Evolutionary conservation across 2,329 filamentous ascomycete genomes (phyloP), one percentile per base, ranked within the genome.

Genomic region (Ophiostoma ulmi): DNA sequence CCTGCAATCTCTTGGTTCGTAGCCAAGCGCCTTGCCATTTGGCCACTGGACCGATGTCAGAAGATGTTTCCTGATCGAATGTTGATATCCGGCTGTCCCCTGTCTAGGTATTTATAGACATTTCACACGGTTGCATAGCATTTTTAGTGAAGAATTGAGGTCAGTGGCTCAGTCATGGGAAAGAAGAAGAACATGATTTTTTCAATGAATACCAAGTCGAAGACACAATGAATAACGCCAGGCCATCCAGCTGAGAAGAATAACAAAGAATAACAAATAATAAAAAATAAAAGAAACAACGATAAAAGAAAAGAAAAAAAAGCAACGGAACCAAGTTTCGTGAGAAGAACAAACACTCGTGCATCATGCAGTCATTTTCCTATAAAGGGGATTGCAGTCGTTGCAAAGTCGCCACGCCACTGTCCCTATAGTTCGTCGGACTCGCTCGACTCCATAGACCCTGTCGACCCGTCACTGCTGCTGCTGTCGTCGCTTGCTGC

Each of bases 1-100:
- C 77, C 77, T 78, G 76, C 76, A 78, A 77, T 77, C 77, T 77
- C 76, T 77, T 78, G 77, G 78, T 79, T 78, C 77, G 77, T 78
- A 78, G 77, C 77, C 77, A 78, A 77, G 76, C 77, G 77, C 77
- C 76, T 78, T 78, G 77, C 74, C 77, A 78, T 76, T 76, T 74
- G 74, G 75, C 76, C 76, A 77, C 74, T 75, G 70, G 73, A 75
- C 73, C 73, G 36, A 14, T 35, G 14, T 58, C 52, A 58, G 52
- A 58, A 11, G 22, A 26, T 58, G n/a, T 26, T 5, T 58, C 11
- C 52, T 58, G 52, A 58, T 58, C 52, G 52, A 22, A 31, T 58
- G 52, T 58, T 58, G 52, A 58, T 58, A 14, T 22, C 11, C 52
- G 48, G 52, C 52, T 11, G 52, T 10, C n/a, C 10, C 14, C 22